Conservation (phyloP, 78 protist species). For the Dictyostelium purpureum region DNA sequence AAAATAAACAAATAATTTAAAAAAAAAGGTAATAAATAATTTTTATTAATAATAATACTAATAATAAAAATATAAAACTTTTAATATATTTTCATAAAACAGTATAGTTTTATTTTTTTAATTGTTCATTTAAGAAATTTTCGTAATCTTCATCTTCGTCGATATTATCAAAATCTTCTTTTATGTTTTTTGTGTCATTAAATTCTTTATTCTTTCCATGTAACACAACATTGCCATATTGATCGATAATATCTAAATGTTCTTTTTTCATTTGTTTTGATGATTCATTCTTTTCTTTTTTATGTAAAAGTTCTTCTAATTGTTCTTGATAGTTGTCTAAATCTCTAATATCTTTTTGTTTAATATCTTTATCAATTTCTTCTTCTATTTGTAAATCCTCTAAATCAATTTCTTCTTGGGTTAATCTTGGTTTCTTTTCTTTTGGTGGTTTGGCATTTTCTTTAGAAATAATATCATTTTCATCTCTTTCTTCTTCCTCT, state of each 20-base stretch:
- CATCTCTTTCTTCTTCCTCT: neutral
- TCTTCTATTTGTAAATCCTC: neutral
- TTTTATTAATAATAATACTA: neutral
- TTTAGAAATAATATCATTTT: neutral
- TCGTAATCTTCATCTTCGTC: neutral
- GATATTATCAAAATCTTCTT: neutral
- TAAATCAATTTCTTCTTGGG: neutral
- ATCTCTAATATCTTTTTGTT: neutral
- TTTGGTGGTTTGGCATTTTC: neutral
- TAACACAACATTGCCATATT: neutral
- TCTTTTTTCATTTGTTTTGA: neutral
- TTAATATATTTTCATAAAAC: too few species aligned
- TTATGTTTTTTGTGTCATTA: neutral
- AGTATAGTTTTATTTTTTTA: neutral
- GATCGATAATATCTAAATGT: neutral
- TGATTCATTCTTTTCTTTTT: neutral
- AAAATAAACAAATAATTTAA: neutral
- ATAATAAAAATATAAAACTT: neutral
- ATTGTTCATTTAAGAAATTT: constrained; percentile 2
- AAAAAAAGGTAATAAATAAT: too few species aligned
- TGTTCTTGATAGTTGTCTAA: neutral
- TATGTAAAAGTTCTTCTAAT: neutral
- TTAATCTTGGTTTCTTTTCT: neutral
- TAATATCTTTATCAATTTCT: constrained; percentile 1
- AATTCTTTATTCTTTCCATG: neutral